Percentiles rank a stretch among this genome's conserved stretches.
Conservation (phyloP, 768 basidiomycete species). For the Crucibulum laeve region DNA sequence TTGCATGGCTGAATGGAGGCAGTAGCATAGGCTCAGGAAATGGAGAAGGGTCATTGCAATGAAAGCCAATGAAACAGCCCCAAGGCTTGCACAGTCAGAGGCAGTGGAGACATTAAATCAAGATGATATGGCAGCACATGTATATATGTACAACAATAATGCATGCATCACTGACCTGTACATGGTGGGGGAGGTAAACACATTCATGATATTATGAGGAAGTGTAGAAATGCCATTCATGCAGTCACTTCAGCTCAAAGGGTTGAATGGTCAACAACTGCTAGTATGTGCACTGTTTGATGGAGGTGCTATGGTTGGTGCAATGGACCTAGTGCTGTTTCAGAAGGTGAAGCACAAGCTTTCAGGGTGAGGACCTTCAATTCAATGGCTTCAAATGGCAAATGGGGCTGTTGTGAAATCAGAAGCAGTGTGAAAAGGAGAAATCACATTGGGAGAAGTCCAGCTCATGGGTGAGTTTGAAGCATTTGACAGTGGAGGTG, state of each 20-base stretch:
- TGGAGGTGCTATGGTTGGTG: neutral
- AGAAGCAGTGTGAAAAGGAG: slow-evolving; percentile 10
- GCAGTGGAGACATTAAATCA: too few species aligned
- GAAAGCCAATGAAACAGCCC: slow-evolving; percentile 3
- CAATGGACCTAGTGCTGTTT: neutral
- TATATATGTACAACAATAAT: too few species aligned
- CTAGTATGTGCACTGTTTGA: too few species aligned
- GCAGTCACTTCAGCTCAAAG: too few species aligned
- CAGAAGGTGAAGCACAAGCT: slow-evolving; percentile 7
- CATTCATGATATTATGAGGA: too few species aligned
- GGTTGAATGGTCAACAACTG: too few species aligned
- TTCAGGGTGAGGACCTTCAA: slow-evolving; percentile 4
- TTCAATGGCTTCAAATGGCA: slow-evolving; percentile 21
- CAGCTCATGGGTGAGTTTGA: slow-evolving; percentile 4
- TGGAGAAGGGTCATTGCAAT: slow-evolving; percentile 5
- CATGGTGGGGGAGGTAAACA: too few species aligned
- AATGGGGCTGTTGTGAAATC: slow-evolving; percentile 15
- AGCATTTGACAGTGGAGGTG: slow-evolving; percentile 8
- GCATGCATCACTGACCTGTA: too few species aligned
- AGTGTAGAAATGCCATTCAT: too few species aligned
- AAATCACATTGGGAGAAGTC: slow-evolving; percentile 9
- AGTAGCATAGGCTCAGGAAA: slow-evolving; percentile 5
- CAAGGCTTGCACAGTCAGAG: too few species aligned
- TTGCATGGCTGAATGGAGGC: neutral
- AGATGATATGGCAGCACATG: too few species aligned